phyloP scores from a whole-genome alignment of 2,329 filamentous ascomycete genomes.

The Nemania sp. region DNA sequence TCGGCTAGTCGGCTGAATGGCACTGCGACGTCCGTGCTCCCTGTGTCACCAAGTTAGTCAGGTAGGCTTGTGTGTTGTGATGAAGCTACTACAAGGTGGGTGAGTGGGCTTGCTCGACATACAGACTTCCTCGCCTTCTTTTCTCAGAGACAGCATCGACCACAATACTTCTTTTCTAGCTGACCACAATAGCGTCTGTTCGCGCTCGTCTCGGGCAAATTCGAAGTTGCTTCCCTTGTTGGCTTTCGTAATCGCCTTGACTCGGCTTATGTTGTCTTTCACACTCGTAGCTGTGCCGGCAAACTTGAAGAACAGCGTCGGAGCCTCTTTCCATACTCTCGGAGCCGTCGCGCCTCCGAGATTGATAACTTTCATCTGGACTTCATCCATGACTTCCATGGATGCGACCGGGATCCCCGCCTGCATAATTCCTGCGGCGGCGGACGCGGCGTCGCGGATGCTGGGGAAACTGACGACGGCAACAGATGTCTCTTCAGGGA shows the following conservation, averaged over 20 bases:
- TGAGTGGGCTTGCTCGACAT: conserved; percentile 44
- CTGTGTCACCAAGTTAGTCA: conserved; percentile 36
- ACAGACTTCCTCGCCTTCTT: conserved; percentile 70
- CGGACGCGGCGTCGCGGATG: conserved; percentile 74
- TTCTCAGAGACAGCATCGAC: conserved; percentile 74
- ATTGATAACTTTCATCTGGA: conserved; percentile 85
- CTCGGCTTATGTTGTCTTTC: conserved; percentile 72
- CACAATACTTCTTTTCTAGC: conserved; percentile 83
- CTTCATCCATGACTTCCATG: conserved; percentile 87
- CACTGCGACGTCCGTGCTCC: conserved; percentile 84
- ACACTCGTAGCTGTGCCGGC: conserved; percentile 79
- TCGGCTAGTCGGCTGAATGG: conserved; percentile 75
- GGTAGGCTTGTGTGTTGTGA: too few species aligned
- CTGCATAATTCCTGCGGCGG: conserved; percentile 76
- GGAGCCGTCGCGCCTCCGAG: conserved; percentile 69
- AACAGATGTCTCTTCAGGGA: conserved; percentile 76
- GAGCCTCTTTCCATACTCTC: conserved; percentile 71
- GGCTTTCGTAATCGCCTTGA: conserved; percentile 66
- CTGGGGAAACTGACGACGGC: conserved; percentile 79
- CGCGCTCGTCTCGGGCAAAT: conserved; percentile 71
- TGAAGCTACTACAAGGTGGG: not conserved
- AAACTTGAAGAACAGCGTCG: conserved; percentile 85
- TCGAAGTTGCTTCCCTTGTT: conserved; percentile 72
- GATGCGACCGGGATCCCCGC: conserved; percentile 73
- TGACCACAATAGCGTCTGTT: conserved; percentile 77